Conservation (phyloP, 768 basidiomycete species). For the Russula virescens region DNA sequence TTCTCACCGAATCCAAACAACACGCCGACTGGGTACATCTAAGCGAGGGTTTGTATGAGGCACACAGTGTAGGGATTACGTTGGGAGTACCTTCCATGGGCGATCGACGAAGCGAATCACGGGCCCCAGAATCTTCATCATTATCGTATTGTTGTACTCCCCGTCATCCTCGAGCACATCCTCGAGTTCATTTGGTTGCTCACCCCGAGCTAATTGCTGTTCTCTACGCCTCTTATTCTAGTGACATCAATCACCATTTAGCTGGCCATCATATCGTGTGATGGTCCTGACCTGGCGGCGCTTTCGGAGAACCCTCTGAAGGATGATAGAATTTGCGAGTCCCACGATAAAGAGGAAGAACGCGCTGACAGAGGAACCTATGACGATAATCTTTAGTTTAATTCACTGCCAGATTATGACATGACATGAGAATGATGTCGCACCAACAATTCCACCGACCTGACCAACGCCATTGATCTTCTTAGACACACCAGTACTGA, state of each 20-base stretch:
- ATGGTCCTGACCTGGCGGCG: constrained; percentile 41
- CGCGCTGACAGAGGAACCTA: constrained; percentile 65
- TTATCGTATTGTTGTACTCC: constrained; percentile 45
- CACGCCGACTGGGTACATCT: constrained; percentile 92
- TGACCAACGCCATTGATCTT: constrained; percentile 50
- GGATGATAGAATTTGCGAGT: constrained; percentile 69
- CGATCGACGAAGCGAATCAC: constrained; percentile 75
- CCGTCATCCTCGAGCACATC: neutral
- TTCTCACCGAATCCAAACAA: constrained; percentile 74
- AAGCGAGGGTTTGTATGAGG: neutral
- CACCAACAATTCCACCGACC: constrained; percentile 72
- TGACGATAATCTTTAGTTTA: neutral
- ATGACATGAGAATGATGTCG: constrained; percentile 13
- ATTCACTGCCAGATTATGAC: too few species aligned
- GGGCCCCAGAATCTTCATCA: constrained; percentile 77
- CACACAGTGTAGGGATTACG: neutral
- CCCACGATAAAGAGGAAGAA: constrained; percentile 73
- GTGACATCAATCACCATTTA: too few species aligned
- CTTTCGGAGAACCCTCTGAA: constrained; percentile 47
- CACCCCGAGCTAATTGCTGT: too few species aligned
- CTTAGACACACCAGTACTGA: constrained; percentile 61
- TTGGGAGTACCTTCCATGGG: constrained; percentile 71
- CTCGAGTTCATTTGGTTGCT: too few species aligned
- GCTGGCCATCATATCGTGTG: neutral
- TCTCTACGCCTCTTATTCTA: too few species aligned